These are phyloP conservation scores for Fusarium stilboides DNA, from an alignment of 2,329 filamentous ascomycete species.

Conservation along the genomic window DNA sequence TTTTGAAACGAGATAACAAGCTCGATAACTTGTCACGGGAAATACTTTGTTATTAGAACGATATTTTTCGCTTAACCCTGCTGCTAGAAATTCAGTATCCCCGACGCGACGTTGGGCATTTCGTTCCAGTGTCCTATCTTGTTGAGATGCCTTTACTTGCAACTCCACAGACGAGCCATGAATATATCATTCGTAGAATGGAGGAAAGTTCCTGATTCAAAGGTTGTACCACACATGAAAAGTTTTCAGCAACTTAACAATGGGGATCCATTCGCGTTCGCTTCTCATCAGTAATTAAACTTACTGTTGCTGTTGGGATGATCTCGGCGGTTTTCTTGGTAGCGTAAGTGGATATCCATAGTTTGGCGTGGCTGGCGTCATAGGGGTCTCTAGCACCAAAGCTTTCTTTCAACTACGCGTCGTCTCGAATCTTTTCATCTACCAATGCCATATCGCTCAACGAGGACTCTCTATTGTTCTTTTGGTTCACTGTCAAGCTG, in stretches of 20 bases:
- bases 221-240: not conserved
- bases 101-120: too few relatives aligned
- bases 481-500: not conserved
- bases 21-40: too few relatives aligned
- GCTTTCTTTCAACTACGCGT: conserved; percentile 31
- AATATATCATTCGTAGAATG: not conserved
- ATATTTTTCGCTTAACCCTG: too few relatives aligned
- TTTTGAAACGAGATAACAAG: too few relatives aligned
- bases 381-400: conserved; percentile 32
- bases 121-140: too few relatives aligned
- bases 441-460: not conserved
- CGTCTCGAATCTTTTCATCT: not conserved
- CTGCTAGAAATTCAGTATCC: too few relatives aligned
- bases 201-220: not conserved
- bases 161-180: too few relatives aligned
- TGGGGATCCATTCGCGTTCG: not conserved
- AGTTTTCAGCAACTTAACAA: not conserved
- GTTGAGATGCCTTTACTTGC: too few relatives aligned
- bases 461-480: not conserved
- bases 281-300: conserved; percentile 1
- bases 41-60: too few relatives aligned
- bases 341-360: conserved; percentile 30
- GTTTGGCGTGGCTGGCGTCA: conserved; percentile 35
- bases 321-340: conserved; percentile 24
- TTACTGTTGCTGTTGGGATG: conserved; percentile 4